These are phyloP conservation scores for Naganishia kalamii DNA, from an alignment of 768 basidiomycete species.

Conservation along the genomic window DNA sequence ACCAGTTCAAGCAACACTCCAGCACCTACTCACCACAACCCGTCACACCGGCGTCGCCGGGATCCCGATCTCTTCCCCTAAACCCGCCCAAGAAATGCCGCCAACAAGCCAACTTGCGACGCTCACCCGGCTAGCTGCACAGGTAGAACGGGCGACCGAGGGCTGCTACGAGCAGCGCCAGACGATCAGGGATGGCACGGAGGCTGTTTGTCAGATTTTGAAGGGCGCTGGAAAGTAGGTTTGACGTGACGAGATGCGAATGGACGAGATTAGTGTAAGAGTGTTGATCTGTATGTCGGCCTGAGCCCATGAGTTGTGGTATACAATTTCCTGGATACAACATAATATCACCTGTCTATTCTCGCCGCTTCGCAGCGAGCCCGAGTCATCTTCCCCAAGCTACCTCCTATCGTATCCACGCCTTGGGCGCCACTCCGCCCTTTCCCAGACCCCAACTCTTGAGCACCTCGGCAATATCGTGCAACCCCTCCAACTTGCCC, in stretches of 20 bases:
- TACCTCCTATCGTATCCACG: conserved; percentile 9
- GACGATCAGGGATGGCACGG: conserved; percentile 3
- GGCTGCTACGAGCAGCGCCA: conserved; percentile 2
- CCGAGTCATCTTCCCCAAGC: too few relatives aligned
- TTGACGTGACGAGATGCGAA: background rate
- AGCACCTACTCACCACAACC: background rate
- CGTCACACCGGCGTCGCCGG: conserved; percentile 12
- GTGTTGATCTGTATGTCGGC: too few relatives aligned
- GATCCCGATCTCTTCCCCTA: background rate
- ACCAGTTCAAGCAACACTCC: conserved; percentile 7
- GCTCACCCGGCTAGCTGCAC: conserved; percentile 3
- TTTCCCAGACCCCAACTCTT: conserved; percentile 40
- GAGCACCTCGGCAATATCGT: conserved; percentile 45
- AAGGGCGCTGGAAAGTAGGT: background rate
- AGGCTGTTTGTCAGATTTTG: background rate
- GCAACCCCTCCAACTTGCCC: conserved; percentile 65
- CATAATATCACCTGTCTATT: too few relatives aligned
- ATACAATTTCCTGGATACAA: too few relatives aligned
- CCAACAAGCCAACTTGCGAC: background rate
- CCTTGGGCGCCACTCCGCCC: conserved; percentile 15
- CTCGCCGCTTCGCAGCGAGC: too few relatives aligned
- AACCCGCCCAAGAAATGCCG: background rate
- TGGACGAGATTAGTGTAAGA: conserved; percentile 1
- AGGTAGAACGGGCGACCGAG: conserved; percentile 15
- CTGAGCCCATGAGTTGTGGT: background rate